Evolutionary conservation across 495 filamentous ascomycete species (phyloP), one percentile per base, ranked within the genome.

Genomic region (Tuber indicum): DNA sequence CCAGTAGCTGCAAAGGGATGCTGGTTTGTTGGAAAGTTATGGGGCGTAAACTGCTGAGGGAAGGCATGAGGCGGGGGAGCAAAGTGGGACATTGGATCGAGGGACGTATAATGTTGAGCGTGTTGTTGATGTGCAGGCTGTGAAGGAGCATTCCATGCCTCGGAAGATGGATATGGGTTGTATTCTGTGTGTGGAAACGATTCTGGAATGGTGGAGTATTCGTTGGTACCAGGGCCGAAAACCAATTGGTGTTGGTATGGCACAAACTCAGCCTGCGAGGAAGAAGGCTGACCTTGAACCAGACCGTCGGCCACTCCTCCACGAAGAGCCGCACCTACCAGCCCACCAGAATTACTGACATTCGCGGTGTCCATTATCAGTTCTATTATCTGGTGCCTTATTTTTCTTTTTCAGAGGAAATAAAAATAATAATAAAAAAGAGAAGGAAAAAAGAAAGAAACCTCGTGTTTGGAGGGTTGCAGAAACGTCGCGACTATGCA

Each of bases 191-290:
- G 78, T 42, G 78, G 58, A 26, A 80, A 80, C 17, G 79, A 78
- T 66, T 73, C 74, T 43, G 77, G 78, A 17, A 80, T 73, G 58
- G 78, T n/a, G 45, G 79, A 80, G 71, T 66, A 66, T 66, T 80
- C 78, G 46, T 44, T 41, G 44, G 77, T 52, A 72, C 66, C 71
- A 70, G 71, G 47, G 17, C 77, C 73, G 32, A 78, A 44, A 72
- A 79, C 79, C 74, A 80, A 75, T 79, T 76, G 76, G 58, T 80
- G 77, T 36, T 80, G 78, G 49, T 80, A 78, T 12, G 78, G 74
- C 69, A 74, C 44, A 75, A 80, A 80, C 74, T 80, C 78, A 75
- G 78, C 74, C 62, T 80, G 78, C 71, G 78, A 77, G 39, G 78
- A 70, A 58, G 77, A 39, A 69, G 78, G 78, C 52, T 80, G 78